phyloP scores from a whole-genome alignment of 306 rosid genomes.

The Cucurbita pepo region DNA sequence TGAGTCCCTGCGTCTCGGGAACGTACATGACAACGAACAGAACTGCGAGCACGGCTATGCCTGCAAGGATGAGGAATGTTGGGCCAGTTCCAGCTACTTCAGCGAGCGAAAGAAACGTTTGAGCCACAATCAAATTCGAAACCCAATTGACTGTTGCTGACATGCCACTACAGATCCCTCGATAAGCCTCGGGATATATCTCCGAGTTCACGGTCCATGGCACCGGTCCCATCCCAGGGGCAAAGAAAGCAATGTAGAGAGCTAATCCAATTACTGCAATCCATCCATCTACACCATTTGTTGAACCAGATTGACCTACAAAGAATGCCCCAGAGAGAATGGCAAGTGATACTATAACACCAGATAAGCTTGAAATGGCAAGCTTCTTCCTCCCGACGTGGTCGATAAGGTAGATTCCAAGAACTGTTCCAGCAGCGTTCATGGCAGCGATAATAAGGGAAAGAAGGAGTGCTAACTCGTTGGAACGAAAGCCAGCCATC shows the following conservation, averaged over 20 bases:
- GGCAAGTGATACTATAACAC: conserved; percentile 48
- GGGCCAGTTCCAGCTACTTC: conserved; percentile 56
- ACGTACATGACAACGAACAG: conserved; percentile 37
- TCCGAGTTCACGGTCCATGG: conserved; percentile 95
- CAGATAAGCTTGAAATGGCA: conserved; percentile 56
- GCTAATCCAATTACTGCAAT: conserved; percentile 57
- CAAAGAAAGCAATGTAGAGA: conserved; percentile 52
- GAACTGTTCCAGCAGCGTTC: conserved; percentile 68
- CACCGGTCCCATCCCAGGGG: conserved; percentile 94
- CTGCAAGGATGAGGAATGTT: conserved; percentile 64
- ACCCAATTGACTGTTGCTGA: conserved; percentile 87
- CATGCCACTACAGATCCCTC: conserved; percentile 90
- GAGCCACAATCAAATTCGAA: conserved; percentile 67
- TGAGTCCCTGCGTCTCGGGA: conserved; percentile 85
- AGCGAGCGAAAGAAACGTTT: conserved; percentile 54
- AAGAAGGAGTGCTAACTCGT: conserved; percentile 62
- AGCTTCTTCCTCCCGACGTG: conserved; percentile 54
- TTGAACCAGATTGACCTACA: conserved; percentile 31
- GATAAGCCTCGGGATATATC: conserved; percentile 66
- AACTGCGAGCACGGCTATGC: conserved; percentile 44
- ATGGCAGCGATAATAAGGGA: conserved; percentile 67
- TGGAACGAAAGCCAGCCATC: conserved; percentile 76
- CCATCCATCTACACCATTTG: conserved; percentile 39
- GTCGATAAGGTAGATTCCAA: conserved; percentile 83
- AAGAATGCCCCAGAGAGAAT: conserved; percentile 44